Percentiles rank a stretch among this genome's conserved stretches.
phyloP scores from a whole-genome alignment of 352 stramenopile genomes.

The Lagenidium sp. region DNA sequence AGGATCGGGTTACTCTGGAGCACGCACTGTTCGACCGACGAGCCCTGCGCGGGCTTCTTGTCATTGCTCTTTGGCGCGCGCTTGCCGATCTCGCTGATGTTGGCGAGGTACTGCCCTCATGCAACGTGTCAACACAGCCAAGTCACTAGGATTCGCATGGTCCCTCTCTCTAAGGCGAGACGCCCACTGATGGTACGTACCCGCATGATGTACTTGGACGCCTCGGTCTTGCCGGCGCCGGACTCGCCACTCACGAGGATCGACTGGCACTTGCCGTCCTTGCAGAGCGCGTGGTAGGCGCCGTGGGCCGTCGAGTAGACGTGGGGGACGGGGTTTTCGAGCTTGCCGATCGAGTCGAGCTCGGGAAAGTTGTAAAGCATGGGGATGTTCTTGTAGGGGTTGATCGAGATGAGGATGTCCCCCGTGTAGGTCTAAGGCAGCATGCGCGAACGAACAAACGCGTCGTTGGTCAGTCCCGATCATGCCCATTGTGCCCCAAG shows the following conservation, averaged over 20 bases:
- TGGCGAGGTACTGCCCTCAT: conserved; percentile 74
- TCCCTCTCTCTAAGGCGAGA: no score
- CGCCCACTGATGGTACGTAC: no score
- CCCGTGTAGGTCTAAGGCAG: conserved; percentile 83
- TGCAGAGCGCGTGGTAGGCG: conserved; percentile 73
- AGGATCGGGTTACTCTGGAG: conserved; percentile 90
- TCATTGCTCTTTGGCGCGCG: conserved; percentile 52
- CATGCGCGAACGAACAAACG: no score
- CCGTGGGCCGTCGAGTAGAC: conserved; percentile 81
- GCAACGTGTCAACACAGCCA: no score
- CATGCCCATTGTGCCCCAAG: no score
- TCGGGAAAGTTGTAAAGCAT: conserved; percentile 89
- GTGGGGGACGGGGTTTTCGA: conserved; percentile 80
- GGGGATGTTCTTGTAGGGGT: conserved; percentile 94
- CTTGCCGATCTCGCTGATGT: conserved; percentile 87
- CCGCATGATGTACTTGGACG: conserved; percentile 90
- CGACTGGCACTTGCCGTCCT: conserved; percentile 77
- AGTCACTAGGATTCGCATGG: no score
- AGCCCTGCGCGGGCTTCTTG: conserved; percentile 49
- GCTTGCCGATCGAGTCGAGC: conserved; percentile 78
- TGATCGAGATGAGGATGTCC: conserved; percentile 95
- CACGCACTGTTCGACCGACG: conserved; percentile 86
- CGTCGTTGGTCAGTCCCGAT: not conserved
- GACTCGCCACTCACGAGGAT: conserved; percentile 84
- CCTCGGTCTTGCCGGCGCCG: conserved; percentile 84